A percentile compares a stretch with the other conserved stretches of the same genome.
These are phyloP conservation scores for Candolleomyces efflorescens DNA, from an alignment of 768 basidiomycete species.

Conservation along the genomic window DNA sequence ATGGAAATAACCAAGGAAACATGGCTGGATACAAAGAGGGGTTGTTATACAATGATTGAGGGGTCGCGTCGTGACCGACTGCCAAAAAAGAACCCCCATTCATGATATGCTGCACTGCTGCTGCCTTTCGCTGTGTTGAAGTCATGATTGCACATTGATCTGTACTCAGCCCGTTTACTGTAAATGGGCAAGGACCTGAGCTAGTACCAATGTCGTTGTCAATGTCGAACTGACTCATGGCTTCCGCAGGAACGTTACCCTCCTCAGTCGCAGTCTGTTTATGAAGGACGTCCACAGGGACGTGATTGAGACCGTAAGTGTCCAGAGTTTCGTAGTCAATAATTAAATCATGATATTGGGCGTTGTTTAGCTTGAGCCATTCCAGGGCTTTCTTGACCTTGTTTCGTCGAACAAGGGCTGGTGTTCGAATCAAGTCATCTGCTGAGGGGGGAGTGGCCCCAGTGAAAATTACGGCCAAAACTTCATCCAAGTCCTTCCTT, in stretches of 20 bases:
- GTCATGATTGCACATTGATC: constrained; percentile 17
- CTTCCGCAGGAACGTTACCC: background rate
- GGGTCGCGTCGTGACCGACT: constrained; percentile 20
- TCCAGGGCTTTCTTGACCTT: background rate
- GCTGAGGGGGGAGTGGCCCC: background rate
- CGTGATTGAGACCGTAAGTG: background rate
- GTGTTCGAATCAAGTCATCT: background rate
- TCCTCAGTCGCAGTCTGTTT: background rate
- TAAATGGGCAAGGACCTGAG: constrained; percentile 28
- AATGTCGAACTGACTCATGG: constrained; percentile 22
- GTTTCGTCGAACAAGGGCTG: background rate
- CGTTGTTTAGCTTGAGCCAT: constrained; percentile 4
- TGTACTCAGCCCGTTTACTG: constrained; percentile 32
- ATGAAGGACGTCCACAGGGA: background rate
- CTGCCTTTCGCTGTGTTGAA: constrained; percentile 13
- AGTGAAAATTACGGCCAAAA: background rate
- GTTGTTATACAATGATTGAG: constrained; percentile 30
- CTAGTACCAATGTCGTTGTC: background rate
- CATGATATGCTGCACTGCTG: constrained; percentile 23
- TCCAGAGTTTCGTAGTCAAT: background rate
- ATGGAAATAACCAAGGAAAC: constrained; percentile 26
- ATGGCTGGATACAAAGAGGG: constrained; percentile 10
- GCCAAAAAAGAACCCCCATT: constrained; percentile 20
- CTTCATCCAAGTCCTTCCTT: constrained; percentile 13
- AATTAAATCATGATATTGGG: background rate